Percentiles rank a stretch among this genome's conserved stretches.
Conservation (phyloP, 129 eudicot species). For the Ambrosia trifida region DNA sequence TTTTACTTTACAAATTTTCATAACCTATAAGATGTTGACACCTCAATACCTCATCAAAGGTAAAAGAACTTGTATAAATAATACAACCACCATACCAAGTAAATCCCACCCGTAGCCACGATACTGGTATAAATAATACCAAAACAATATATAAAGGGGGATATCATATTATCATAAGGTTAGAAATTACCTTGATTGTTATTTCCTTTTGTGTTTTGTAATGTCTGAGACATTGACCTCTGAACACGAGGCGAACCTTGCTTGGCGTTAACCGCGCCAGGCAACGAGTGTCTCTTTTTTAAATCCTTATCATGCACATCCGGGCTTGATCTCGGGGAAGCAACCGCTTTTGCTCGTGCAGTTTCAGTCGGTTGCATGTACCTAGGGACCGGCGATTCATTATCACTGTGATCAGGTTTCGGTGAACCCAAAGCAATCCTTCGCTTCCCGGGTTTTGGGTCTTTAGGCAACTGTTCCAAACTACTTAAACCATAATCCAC, state of each 20-base stretch:
- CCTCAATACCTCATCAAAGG: not conserved
- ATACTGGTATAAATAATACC: not conserved
- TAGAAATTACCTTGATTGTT: slow-evolving; percentile 55
- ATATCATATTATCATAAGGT: not conserved
- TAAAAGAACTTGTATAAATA: no score
- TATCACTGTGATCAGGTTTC: slow-evolving; percentile 56
- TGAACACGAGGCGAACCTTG: slow-evolving; percentile 83
- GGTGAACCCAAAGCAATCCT: slow-evolving; percentile 71
- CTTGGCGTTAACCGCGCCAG: slow-evolving; percentile 57
- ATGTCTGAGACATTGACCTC: slow-evolving; percentile 65
- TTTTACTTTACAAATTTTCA: not conserved
- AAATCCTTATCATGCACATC: slow-evolving; percentile 83
- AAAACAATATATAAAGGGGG: not conserved
- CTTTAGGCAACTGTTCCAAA: slow-evolving; percentile 65
- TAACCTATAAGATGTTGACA: not conserved
- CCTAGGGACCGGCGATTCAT: slow-evolving; percentile 67
- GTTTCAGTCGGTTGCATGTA: slow-evolving; percentile 99
- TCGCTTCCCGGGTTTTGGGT: slow-evolving; percentile 56
- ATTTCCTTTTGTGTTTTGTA: slow-evolving; percentile 66
- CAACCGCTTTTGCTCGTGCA: slow-evolving; percentile 73
- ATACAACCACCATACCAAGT: no score
- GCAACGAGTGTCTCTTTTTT: slow-evolving; percentile 83
- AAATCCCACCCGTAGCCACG: no score
- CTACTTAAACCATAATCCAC: slow-evolving; percentile 43
- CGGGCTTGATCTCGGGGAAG: slow-evolving; percentile 91